phyloP scores from a whole-genome alignment of 306 rosid genomes.

The Glycine latifolia region DNA sequence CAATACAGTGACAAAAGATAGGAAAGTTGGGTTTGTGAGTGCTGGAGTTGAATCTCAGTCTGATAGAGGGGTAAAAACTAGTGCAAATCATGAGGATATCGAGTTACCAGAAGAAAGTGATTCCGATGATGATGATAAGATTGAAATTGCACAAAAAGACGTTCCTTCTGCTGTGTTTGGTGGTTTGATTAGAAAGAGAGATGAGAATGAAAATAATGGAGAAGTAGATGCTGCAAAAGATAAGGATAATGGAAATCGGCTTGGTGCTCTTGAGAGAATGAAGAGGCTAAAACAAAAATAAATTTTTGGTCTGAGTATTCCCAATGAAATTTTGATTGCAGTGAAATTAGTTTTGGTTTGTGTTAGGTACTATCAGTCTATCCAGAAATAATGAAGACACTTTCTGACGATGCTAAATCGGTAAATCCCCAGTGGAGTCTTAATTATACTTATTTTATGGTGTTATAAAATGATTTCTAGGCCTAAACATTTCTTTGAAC shows the following conservation, averaged over 20 bases:
- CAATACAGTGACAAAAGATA: constrained; percentile 50
- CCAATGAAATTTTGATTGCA: constrained; percentile 20
- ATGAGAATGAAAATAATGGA: constrained; percentile 56
- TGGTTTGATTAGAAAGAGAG: constrained; percentile 73
- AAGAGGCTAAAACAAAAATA: constrained; percentile 68
- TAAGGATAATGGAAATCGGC: constrained; percentile 60
- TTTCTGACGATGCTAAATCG: background rate
- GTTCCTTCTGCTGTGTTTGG: constrained; percentile 95
- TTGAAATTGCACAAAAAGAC: constrained; percentile 85
- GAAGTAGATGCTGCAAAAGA: constrained; percentile 49
- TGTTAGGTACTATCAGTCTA: background rate
- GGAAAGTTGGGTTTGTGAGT: constrained; percentile 89
- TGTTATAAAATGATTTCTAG: background rate
- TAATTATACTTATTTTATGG: background rate
- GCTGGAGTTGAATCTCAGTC: constrained; percentile 80
- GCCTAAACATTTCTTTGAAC: constrained; percentile 13
- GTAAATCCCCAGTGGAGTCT: background rate
- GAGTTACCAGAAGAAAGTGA: constrained; percentile 86
- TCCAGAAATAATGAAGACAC: background rate
- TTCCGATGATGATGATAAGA: constrained; percentile 60
- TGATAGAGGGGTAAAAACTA: constrained; percentile 55
- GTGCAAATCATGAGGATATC: constrained; percentile 71
- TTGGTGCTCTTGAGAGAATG: constrained; percentile 94
- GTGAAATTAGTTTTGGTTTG: constrained; percentile 35
- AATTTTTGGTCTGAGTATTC: background rate